Percentiles rank a stretch among this genome's conserved stretches.
phyloP scores from a whole-genome alignment of 2,329 filamentous ascomycete genomes.

The Hypocrella siamensis region DNA sequence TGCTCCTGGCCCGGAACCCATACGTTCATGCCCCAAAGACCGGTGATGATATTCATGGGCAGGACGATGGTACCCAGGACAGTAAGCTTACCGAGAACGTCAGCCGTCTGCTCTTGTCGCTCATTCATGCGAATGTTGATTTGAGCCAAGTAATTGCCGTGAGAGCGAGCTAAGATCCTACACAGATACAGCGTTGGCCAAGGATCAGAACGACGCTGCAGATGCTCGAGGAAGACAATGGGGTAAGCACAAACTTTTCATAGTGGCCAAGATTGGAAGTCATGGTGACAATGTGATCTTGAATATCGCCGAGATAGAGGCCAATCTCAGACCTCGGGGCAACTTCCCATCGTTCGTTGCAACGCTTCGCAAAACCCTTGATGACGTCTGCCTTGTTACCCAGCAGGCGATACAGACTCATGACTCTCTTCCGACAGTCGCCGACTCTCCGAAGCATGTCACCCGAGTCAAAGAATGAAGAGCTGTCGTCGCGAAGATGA shows the following conservation, averaged over 20 bases:
- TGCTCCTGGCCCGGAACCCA: constrained; percentile 84
- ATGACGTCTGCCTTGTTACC: constrained; percentile 98
- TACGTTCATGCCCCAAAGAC: constrained; percentile 98
- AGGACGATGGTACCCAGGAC: constrained; percentile 93
- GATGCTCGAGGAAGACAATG: no score
- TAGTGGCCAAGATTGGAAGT: constrained; percentile 91
- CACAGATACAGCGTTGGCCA: not conserved
- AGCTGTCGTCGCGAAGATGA: constrained; percentile 29
- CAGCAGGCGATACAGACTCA: constrained; percentile 81
- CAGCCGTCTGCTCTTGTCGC: constrained; percentile 85
- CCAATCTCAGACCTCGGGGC: constrained; percentile 91
- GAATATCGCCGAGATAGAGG: constrained; percentile 94
- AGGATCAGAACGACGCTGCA: no score
- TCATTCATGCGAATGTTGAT: constrained; percentile 99
- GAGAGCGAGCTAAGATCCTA: constrained; percentile 71
- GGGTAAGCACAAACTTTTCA: constrained; percentile 67
- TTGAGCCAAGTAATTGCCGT: constrained; percentile 96
- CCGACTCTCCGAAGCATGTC: constrained; percentile 90
- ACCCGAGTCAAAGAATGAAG: constrained; percentile 29
- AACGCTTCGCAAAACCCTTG: constrained; percentile 95
- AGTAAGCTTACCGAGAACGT: constrained; percentile 86
- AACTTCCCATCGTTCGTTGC: constrained; percentile 96
- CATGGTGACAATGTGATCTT: constrained; percentile 99
- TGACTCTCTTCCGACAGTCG: constrained; percentile 91
- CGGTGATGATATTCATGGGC: constrained; percentile 98